Conservation (phyloP, 1,139 yeast species). For the Ogataea hybrid region DNA sequence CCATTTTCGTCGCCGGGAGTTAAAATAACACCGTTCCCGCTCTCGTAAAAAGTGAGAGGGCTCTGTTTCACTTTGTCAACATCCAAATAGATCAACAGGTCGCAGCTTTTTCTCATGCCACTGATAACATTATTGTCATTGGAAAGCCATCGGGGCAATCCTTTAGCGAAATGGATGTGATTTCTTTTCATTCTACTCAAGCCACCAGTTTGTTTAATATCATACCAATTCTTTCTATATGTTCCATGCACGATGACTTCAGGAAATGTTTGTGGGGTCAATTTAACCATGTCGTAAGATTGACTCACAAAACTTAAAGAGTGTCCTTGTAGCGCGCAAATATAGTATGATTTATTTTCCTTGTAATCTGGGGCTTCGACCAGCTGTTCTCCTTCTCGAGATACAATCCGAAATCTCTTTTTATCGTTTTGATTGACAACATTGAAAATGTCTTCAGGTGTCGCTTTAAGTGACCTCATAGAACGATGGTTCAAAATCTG, state of each 20-base stretch:
- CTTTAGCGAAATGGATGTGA: constrained; percentile 78
- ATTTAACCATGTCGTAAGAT: constrained; percentile 39
- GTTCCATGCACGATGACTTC: constrained; percentile 77
- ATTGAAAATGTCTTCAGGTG: constrained; percentile 53
- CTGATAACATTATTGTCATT: constrained; percentile 46
- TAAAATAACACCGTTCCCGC: constrained; percentile 74
- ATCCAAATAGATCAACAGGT: constrained; percentile 64
- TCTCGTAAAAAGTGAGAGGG: constrained; percentile 57
- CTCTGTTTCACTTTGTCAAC: constrained; percentile 41
- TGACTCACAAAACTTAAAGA: constrained; percentile 50
- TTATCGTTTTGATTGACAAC: constrained; percentile 70
- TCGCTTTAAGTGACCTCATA: constrained; percentile 53
- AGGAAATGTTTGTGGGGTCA: constrained; percentile 37
- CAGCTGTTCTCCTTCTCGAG: neutral
- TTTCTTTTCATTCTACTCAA: constrained; percentile 69
- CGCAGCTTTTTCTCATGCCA: constrained; percentile 67
- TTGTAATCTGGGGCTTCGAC: neutral
- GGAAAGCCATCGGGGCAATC: constrained; percentile 29
- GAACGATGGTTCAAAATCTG: constrained; percentile 57
- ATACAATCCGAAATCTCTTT: constrained; percentile 54
- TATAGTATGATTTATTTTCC: constrained; percentile 30
- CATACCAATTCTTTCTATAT: constrained; percentile 42
- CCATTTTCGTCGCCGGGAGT: constrained; percentile 62
- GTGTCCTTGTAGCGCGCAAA: constrained; percentile 95
- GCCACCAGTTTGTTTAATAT: constrained; percentile 56